phyloP scores from a whole-genome alignment of 805 yeast genomes.

The Phaffomyces thermotolerans region DNA sequence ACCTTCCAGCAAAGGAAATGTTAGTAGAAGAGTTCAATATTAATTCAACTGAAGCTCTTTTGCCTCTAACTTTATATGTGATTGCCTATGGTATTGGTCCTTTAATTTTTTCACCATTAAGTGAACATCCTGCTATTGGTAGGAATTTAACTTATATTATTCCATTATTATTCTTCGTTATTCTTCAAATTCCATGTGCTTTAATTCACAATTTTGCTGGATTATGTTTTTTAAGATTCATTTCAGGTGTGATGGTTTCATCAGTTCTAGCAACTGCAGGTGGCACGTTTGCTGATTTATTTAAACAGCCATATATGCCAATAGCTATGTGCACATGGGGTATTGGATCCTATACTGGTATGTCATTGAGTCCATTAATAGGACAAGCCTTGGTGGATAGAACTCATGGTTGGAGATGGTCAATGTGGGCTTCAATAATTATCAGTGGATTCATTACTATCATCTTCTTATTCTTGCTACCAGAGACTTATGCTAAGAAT shows the following conservation, averaged over 20 bases:
- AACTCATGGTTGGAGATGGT: constrained; percentile 45
- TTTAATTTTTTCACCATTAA: constrained; percentile 48
- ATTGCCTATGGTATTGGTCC: constrained; percentile 60
- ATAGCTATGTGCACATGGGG: constrained; percentile 46
- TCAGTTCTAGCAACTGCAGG: constrained; percentile 55
- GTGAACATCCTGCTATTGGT: constrained; percentile 48
- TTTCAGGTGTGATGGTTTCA: constrained; percentile 48
- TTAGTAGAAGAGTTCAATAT: constrained; percentile 40
- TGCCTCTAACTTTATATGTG: constrained; percentile 49
- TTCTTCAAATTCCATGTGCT: constrained; percentile 53
- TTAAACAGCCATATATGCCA: constrained; percentile 35
- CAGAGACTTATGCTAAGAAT: constrained; percentile 42
- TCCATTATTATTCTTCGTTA: constrained; percentile 39
- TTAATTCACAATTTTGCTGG: constrained; percentile 43
- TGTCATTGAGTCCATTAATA: constrained; percentile 47
- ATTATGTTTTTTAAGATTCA: constrained; percentile 41
- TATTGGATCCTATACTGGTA: constrained; percentile 47
- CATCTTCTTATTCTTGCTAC: constrained; percentile 33
- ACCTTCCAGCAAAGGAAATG: constrained; percentile 43
- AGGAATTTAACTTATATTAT: constrained; percentile 42
- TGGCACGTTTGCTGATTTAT: constrained; percentile 47
- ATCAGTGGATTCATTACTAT: constrained; percentile 32
- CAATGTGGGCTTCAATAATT: constrained; percentile 44
- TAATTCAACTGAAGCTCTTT: constrained; percentile 35
- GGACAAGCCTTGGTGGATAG: constrained; percentile 43